Base-by-base conservation (phyloP, 805 yeast species). In the Ogataea nakhonphanomensis region DNA sequence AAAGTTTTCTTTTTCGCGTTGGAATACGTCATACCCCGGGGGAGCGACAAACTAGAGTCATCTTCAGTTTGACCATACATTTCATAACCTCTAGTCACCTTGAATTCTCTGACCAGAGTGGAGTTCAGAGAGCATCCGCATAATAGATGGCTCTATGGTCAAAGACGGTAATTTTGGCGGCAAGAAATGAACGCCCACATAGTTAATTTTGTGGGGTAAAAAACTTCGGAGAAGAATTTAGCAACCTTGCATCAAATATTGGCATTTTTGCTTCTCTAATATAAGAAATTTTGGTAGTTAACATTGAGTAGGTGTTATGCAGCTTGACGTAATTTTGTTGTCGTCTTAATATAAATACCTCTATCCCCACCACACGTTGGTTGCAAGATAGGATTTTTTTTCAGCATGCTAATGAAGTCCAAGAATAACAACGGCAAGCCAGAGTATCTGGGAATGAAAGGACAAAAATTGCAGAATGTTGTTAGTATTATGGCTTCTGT, bases 401-500 rank as follows among this genome's bases (percentile, higher is more conserved):
- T 11, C 11, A 20, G 14, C 24, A 11, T 11, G 17, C 6, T n/a
- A 7, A 9, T 10, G 7, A 2, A 17, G 8, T 14, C 26, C 10
- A 23, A 12, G 11, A 10, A 25, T 12, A 7, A 20, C 4, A 21
- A 13, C 17, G 6, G 12, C 2, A 20, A 21, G 23, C 49, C 42
- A 5, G 23, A 22, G 9, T 49, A 41, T 33, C 11, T 41, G 35
- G 55, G 57, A 2, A 7, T 48, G 35, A 41, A 34, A 7, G 62
- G 62, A 8, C 30, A 33, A 2, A 46, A 22, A 8, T 37, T 57
- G 15, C 53, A 51, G 24, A 10, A 24, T 8, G 26, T 33, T 7
- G 50, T 55, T 23, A 45, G 49, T 11, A 14, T 47, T 4, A 44
- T 57, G 53, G 58, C 61, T 0, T 54, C 58, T 1, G 41, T 49